These are phyloP conservation scores for Fusarium staphyleae DNA, from an alignment of 2,329 filamentous ascomycete species.

Conservation along the genomic window DNA sequence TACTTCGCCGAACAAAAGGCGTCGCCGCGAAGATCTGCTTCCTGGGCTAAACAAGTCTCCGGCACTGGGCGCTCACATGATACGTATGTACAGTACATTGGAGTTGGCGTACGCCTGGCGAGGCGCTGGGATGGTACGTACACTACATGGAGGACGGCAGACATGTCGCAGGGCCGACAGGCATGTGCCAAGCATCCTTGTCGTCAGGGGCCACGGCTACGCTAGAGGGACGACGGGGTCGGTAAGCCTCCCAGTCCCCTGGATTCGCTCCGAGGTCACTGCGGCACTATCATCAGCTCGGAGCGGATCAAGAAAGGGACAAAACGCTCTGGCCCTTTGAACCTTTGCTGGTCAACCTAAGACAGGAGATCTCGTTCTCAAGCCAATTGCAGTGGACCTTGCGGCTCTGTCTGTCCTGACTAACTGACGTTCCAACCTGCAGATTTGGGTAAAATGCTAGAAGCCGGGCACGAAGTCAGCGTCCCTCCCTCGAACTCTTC, in stretches of 20 bases:
- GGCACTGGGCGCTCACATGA: slow-evolving; percentile 5
- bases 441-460: slow-evolving; percentile 36
- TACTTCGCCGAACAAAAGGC: slow-evolving; percentile 8
- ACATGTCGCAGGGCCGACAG: slow-evolving; percentile 24
- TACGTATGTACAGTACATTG: background rate
- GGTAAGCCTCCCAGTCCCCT: slow-evolving; percentile 34
- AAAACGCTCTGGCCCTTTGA: slow-evolving; percentile 17
- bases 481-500: slow-evolving; percentile 1
- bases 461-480: slow-evolving; percentile 30
- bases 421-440: slow-evolving; percentile 24
- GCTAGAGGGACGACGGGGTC: slow-evolving; percentile 22
- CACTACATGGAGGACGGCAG: slow-evolving; percentile 22
- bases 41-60: slow-evolving; percentile 9
- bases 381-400: slow-evolving; percentile 19
- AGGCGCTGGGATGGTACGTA: slow-evolving; percentile 21
- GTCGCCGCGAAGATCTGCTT: slow-evolving; percentile 7
- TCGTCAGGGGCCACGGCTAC: slow-evolving; percentile 14
- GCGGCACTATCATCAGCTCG: slow-evolving; percentile 30
- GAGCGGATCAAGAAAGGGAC: slow-evolving; percentile 28
- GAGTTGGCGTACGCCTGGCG: background rate
- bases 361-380: slow-evolving; percentile 17
- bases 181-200: slow-evolving; percentile 18
- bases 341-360: slow-evolving; percentile 24
- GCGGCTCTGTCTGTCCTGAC: slow-evolving; percentile 18
- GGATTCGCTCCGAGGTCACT: slow-evolving; percentile 24